phyloP scores from a whole-genome alignment of 768 basidiomycete genomes.

The Lactarius akahatsu region DNA sequence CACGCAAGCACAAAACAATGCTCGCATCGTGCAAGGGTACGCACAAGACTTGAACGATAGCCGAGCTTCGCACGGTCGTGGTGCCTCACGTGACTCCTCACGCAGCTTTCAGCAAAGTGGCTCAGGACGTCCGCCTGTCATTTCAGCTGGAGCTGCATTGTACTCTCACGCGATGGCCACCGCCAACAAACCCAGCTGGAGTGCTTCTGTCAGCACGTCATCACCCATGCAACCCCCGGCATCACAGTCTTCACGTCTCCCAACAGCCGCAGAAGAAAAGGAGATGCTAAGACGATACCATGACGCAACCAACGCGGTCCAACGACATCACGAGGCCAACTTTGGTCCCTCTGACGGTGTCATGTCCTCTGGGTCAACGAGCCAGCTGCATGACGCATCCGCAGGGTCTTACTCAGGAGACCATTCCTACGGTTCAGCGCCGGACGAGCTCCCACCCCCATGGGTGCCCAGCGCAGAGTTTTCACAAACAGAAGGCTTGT shows the following conservation, averaged over 20 bases:
- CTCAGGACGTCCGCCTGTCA: constrained; percentile 22
- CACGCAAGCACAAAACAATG: constrained; percentile 66
- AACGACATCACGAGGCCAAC: constrained; percentile 24
- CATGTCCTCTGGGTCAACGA: constrained; percentile 26
- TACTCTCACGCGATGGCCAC: constrained; percentile 49
- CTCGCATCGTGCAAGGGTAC: constrained; percentile 52
- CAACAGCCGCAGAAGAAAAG: constrained; percentile 32
- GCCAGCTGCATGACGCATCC: not conserved
- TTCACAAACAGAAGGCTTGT: constrained; percentile 30
- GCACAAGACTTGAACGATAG: constrained; percentile 34
- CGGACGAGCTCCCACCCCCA: constrained; percentile 28
- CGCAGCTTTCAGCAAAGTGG: constrained; percentile 28
- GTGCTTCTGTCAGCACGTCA: not conserved
- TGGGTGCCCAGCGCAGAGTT: constrained; percentile 29
- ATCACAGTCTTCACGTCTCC: constrained; percentile 19
- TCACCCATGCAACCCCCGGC: constrained; percentile 31
- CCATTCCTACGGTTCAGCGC: not conserved
- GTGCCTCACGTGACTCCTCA: constrained; percentile 21
- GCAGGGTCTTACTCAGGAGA: not conserved
- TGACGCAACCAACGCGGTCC: constrained; percentile 35
- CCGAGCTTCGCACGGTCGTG: constrained; percentile 27
- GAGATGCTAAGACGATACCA: constrained; percentile 36
- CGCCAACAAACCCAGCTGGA: constrained; percentile 33
- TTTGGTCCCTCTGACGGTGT: constrained; percentile 31
- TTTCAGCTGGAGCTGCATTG: constrained; percentile 45